Base-by-base conservation (phyloP, 208 protist species). In the Trypanosomatidae sp. region DNA sequence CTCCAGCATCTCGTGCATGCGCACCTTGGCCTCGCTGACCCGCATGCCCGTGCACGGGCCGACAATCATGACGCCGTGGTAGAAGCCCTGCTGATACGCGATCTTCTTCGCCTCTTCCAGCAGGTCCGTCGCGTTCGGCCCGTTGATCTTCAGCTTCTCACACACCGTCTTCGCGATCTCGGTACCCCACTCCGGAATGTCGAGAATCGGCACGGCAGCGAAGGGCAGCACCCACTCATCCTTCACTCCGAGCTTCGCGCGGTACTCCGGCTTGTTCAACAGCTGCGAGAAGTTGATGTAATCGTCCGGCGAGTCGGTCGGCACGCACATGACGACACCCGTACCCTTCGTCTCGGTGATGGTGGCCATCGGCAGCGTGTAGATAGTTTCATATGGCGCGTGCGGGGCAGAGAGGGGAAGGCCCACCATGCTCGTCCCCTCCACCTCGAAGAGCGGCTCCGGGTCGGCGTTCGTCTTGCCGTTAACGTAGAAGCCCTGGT, bases 231-330 rank as follows among this genome's bases (percentile, higher is more conserved):
- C 85, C 98, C 95, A 98, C 82, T 99, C 98, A 76, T 98, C 96
- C 69, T 98, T 97, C 25, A 99, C 53, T n/a, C 87, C 85, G 65
- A 98, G 97, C 83, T 99, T 98, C 5, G 70, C 82, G 56, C 98
- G 85, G 79, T 99, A 98, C 17, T 97, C 88, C 13, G 82, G 83
- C 86, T 99, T 99, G 72, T 92, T 90, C 66, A 98, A 88, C 47
- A 99, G 92, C 78, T 99, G 98, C 13, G 74, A 78, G 44, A 99
- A 91, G 55, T 98, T 98, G 55, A 98, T 98, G 84, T 99, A 99
- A 86, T 99, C 99, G 76, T 99, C 99, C 28, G 99, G 99, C 22
- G 99, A 96, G 84, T 99, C 99, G 41, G 91, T 95, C 69, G 99
- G 98, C 43, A 99, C 98, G 25, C 86, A 99, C 69, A 99, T 99